These are phyloP conservation scores for Daldinia sp. DNA, from an alignment of 2,329 filamentous ascomycete genomes.

Conservation along the genomic window DNA sequence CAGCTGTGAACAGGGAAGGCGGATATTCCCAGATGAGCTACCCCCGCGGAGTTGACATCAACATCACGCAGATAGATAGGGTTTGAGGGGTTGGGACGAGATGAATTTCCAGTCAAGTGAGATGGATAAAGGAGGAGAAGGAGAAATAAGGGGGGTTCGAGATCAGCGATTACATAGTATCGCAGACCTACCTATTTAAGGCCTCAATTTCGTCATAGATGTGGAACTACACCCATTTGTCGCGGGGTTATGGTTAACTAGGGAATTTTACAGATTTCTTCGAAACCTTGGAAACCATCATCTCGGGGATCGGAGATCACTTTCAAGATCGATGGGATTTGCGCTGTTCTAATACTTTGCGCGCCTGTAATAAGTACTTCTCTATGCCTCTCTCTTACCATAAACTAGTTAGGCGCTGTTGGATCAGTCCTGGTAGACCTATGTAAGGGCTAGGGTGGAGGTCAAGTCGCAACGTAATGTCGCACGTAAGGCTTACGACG, in stretches of 20 bases:
- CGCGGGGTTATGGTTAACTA: constrained; percentile 32
- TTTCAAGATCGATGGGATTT: constrained; percentile 10
- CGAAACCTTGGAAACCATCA: constrained; percentile 30
- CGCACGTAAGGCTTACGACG: constrained; percentile 39
- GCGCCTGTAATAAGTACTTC: neutral
- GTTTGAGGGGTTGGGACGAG: neutral
- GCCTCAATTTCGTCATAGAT: constrained; percentile 40
- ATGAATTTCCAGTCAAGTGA: constrained; percentile 14
- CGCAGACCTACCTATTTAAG: constrained; percentile 30
- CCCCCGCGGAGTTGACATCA: constrained; percentile 23
- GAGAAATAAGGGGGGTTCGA: constrained; percentile 2
- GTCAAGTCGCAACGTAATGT: constrained; percentile 26
- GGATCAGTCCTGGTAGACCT: neutral
- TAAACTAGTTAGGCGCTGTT: constrained; percentile 2
- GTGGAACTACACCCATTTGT: constrained; percentile 37
- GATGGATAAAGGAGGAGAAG: neutral
- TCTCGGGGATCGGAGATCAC: constrained; percentile 23
- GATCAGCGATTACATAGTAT: constrained; percentile 33
- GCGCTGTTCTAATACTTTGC: neutral
- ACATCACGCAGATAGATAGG: neutral
- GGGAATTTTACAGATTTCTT: constrained; percentile 13
- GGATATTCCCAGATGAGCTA: constrained; percentile 8
- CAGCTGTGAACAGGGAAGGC: neutral
- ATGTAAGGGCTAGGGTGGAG: constrained; percentile 3
- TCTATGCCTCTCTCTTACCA: constrained; percentile 1